Evolutionary conservation across 257 asterid species (phyloP), one percentile per base, ranked within the genome.

Genomic region (Ocimum tenuiflorum): DNA sequence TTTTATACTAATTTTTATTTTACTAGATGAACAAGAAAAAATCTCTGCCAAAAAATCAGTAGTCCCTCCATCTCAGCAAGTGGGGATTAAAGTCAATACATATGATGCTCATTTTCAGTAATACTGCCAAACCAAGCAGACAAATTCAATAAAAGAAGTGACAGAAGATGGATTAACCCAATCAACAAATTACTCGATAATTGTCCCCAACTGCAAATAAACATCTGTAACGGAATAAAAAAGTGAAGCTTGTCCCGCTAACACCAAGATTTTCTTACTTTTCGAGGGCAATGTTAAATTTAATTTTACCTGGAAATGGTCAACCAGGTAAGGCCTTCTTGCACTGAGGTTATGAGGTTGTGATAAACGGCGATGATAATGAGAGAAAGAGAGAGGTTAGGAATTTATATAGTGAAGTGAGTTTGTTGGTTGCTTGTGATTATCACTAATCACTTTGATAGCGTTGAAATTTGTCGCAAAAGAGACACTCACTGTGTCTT

Each of bases 401-500:
- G 81, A 72, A 66, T 79, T 69, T 81, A 81, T 72, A 81, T 81
- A 81, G 77, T 78, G 86, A 78, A 78, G 63, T 81, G 1, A 64
- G 17, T 13, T 38, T n/a, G 0, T 18, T 39, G 65, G 7, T 71
- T 60, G 80, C 64, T 73, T 73, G 65, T 65, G 39, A 27, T 68
- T 45, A 68, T 63, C 64, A 70, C 46, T 49, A 46, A 69, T 69
- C 75, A 64, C 65, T 71, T 24, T 62, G 14, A 27, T 17, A 63
- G 62, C 65, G 61, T 68, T 46, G 48, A 46, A 60, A 73, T 60
- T 1, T 46, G 73, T 39, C 63, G 39, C 9, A 47, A 18, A 48
- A 58, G 49, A 70, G 65, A 66, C 81, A 69, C 65, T 8, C 45
- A 46, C 22, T 63, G 60, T 15, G 73, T 60, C 11, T 9, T 56